Evolutionary conservation across 1,284 basidiomycete genomes (phyloP).

Genomic region (Marasmius fiardii): DNA sequence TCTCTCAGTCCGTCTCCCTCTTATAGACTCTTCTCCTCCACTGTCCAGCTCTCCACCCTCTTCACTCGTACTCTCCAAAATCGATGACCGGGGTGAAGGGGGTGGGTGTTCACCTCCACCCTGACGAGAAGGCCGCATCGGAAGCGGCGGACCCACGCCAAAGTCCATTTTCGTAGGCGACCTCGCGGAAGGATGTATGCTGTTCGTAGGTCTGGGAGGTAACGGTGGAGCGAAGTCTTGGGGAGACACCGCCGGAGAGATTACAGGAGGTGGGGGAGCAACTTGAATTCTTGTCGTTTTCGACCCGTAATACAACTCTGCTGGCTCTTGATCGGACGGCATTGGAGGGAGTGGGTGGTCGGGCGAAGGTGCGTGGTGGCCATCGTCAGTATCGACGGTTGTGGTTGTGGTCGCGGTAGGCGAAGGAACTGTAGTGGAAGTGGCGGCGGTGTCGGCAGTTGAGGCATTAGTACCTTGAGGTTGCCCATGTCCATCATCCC

Average conservation of each 20-base stretch:
- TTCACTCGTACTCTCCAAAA: too few species aligned
- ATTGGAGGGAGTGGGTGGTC: constrained; percentile 57
- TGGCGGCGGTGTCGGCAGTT: not conserved
- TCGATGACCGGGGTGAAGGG: too few species aligned
- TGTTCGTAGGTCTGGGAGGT: constrained; percentile 63
- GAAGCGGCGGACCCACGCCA: too few species aligned
- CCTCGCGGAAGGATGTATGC: constrained; percentile 73
- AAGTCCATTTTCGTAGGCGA: constrained; percentile 34
- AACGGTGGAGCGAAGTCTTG: constrained; percentile 72
- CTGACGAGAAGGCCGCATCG: too few species aligned
- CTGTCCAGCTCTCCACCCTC: too few species aligned
- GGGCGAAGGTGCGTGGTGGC: constrained; percentile 15
- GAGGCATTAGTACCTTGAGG: constrained; percentile 2
- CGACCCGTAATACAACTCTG: constrained; percentile 59
- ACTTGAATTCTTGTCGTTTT: constrained; percentile 59
- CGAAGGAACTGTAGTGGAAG: too few species aligned
- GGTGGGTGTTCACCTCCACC: too few species aligned
- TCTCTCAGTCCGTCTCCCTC: too few species aligned
- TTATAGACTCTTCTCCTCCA: too few species aligned
- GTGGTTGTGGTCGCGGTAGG: not conserved
- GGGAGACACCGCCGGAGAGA: constrained; percentile 27
- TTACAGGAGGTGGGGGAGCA: constrained; percentile 33
- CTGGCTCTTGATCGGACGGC: constrained; percentile 51
- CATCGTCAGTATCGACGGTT: not conserved
- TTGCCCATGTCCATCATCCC: constrained; percentile 36